Conservation (phyloP, 2,329 filamentous ascomycete genomes). For the Penicillium sp. region DNA sequence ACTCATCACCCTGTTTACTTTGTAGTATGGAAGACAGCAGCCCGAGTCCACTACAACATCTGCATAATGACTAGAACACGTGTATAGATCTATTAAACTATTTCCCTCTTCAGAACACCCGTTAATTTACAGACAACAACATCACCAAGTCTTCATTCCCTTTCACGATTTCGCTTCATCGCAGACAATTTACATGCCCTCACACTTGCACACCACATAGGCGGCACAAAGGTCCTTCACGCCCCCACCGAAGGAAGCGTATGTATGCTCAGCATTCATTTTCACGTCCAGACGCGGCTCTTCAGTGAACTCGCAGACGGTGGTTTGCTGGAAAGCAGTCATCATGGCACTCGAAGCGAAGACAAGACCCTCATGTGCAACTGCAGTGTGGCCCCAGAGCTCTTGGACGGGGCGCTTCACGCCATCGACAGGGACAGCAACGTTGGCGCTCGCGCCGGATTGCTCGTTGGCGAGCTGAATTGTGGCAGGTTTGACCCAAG, state of each 20-base stretch:
- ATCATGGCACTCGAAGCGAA: slow-evolving; percentile 27
- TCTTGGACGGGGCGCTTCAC: slow-evolving; percentile 14
- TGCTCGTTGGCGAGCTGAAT: slow-evolving; percentile 28
- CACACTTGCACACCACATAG: slow-evolving; percentile 15
- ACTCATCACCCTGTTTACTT: not conserved
- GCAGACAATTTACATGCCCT: slow-evolving; percentile 6
- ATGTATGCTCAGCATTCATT: slow-evolving; percentile 17
- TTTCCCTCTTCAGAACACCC: not conserved
- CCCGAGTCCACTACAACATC: not conserved
- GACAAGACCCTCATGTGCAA: slow-evolving; percentile 19
- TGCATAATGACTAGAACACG: not conserved
- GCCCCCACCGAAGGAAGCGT: slow-evolving; percentile 2
- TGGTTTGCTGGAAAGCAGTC: slow-evolving; percentile 17
- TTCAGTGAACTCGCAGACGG: slow-evolving; percentile 19
- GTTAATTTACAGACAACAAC: not conserved
- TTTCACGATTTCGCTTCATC: not conserved
- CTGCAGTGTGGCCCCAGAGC: slow-evolving; percentile 23
- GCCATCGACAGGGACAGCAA: slow-evolving; percentile 20
- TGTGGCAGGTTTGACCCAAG: slow-evolving; percentile 13
- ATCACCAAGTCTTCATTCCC: not conserved
- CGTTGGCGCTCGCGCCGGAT: slow-evolving; percentile 22
- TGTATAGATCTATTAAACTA: not conserved
- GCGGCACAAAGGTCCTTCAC: slow-evolving; percentile 16
- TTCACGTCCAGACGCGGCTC: slow-evolving; percentile 4
- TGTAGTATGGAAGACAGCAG: not conserved